A percentile compares a stretch with the other conserved stretches of the same genome.
These are phyloP conservation scores for Dacryopinax spathularia DNA, from an alignment of 768 basidiomycete species.

Conservation along the genomic window DNA sequence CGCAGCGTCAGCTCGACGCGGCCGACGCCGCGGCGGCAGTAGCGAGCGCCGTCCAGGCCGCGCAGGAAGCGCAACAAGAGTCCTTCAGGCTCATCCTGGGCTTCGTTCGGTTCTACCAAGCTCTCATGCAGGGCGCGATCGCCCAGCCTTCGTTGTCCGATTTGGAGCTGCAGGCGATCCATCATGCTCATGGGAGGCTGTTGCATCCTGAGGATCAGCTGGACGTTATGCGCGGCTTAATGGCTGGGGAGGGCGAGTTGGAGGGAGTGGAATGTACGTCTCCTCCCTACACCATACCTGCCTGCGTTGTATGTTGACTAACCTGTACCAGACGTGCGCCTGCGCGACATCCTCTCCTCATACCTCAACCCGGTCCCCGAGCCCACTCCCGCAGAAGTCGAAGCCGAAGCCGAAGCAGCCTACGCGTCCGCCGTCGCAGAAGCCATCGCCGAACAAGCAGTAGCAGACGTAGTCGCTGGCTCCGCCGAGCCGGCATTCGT, in stretches of 20 bases:
- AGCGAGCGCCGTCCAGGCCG: not conserved
- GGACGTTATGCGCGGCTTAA: not conserved
- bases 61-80: not conserved
- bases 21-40: not conserved
- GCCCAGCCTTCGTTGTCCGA: not conserved
- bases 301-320: not conserved
- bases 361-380: constrained; percentile 6
- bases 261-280: not conserved
- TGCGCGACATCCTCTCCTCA: constrained; percentile 10
- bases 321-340: not conserved
- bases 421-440: not conserved
- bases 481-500: not conserved
- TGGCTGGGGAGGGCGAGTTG: not conserved
- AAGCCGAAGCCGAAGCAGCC: not conserved
- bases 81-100: not conserved
- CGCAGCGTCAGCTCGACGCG: not conserved
- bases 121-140: not conserved
- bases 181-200: not conserved
- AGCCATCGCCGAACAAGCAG: not conserved
- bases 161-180: not conserved
- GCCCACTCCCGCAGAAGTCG: not conserved
- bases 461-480: not conserved
- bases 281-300: not conserved
- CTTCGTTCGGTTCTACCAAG: not conserved
- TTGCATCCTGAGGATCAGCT: not conserved